A percentile compares a stretch with the other conserved stretches of the same genome.
Conservation (phyloP, 345 rosid species). For the Citrus australasica region DNA sequence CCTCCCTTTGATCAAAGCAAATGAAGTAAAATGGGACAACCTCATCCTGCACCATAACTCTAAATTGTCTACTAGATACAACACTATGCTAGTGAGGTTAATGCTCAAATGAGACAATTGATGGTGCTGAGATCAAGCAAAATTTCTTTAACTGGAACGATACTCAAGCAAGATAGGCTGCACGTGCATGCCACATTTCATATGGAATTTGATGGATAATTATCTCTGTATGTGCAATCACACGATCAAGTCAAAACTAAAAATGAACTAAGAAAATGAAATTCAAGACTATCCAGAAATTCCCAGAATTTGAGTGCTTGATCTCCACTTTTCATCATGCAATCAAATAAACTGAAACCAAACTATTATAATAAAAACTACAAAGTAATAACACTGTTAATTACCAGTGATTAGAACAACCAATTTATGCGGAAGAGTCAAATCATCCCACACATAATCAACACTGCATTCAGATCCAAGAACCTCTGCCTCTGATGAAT, state of each 20-base stretch:
- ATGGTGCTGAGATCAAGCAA: neutral
- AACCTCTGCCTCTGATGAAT: conserved; percentile 71
- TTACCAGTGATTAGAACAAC: conserved; percentile 74
- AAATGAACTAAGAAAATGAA: neutral
- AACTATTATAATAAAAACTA: neutral
- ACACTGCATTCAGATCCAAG: conserved; percentile 63
- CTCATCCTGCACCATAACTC: neutral
- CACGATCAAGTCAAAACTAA: neutral
- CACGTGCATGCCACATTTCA: neutral
- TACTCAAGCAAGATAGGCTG: neutral
- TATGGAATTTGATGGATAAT: neutral
- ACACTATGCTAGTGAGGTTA: neutral
- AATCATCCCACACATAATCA: conserved; percentile 92
- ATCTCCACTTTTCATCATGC: neutral
- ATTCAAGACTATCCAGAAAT: neutral
- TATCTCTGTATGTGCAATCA: neutral
- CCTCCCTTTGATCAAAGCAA: neutral
- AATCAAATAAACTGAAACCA: neutral
- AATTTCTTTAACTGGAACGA: neutral
- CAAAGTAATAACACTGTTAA: conserved; percentile 4
- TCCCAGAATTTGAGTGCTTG: neutral
- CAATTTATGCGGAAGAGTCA: conserved; percentile 80
- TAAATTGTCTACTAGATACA: neutral
- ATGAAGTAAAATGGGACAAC: neutral
- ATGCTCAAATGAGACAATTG: neutral